Evolutionary conservation across 164 flowering plant species (phyloP).

Genomic region (Santalum album): DNA sequence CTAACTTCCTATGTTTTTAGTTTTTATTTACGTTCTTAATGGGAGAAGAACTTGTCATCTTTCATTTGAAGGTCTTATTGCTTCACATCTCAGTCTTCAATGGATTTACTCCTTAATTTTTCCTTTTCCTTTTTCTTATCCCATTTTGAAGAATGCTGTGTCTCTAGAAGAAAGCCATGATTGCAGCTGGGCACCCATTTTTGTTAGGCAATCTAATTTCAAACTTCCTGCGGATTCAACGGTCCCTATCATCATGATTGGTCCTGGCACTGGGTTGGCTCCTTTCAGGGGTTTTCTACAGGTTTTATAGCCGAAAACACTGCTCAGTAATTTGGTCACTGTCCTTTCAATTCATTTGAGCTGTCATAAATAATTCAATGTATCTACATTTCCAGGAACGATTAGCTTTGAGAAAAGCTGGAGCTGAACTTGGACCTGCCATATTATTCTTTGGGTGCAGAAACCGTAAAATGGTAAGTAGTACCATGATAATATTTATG

Average conservation of each 20-base stretch:
- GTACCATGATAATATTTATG: too few relatives aligned
- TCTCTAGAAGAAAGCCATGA: slow-evolving; percentile 54
- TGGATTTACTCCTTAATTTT: not conserved
- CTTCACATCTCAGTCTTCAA: not conserved
- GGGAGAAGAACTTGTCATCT: too few relatives aligned
- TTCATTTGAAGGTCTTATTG: too few relatives aligned
- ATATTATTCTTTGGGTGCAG: slow-evolving; percentile 91
- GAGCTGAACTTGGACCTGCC: slow-evolving; percentile 68
- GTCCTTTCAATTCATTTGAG: too few relatives aligned
- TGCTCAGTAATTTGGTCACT: not conserved
- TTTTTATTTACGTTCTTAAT: too few relatives aligned
- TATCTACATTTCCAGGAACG: slow-evolving; percentile 59
- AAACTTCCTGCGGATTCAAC: slow-evolving; percentile 71
- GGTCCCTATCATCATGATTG: slow-evolving; percentile 90
- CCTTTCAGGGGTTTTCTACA: slow-evolving; percentile 98
- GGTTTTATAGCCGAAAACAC: slow-evolving; percentile 25
- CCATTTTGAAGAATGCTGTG: slow-evolving; percentile 47
- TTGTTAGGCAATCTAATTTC: slow-evolving; percentile 86
- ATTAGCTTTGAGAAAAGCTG: slow-evolving; percentile 70
- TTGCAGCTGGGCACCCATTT: slow-evolving; percentile 86
- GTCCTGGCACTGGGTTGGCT: slow-evolving; percentile 99
- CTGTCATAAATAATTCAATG: not conserved
- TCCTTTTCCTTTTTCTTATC: not conserved
- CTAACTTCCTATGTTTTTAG: too few relatives aligned
- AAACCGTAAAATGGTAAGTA: slow-evolving; percentile 64